These are phyloP conservation scores for Hypoxylon sp. DNA, from an alignment of 2,329 filamentous ascomycete species.

Conservation along the genomic window DNA sequence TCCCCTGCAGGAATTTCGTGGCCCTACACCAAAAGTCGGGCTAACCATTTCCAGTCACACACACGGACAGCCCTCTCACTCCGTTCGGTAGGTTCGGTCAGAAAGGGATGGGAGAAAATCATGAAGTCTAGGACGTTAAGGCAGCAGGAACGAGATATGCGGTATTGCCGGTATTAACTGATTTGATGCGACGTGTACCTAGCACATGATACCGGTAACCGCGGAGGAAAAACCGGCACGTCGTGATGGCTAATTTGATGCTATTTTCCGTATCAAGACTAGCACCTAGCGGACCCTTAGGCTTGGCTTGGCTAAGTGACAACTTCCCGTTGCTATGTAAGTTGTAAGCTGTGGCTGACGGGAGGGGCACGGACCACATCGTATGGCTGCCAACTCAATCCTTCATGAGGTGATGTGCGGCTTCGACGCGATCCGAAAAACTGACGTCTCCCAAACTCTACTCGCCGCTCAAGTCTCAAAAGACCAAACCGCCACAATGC, in stretches of 20 bases:
- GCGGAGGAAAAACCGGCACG: conserved; percentile 17
- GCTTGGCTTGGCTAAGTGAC: conserved; percentile 17
- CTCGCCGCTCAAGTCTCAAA: conserved; percentile 31
- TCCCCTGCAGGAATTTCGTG: conserved; percentile 42
- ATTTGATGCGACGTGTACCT: neutral
- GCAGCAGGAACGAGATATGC: conserved; percentile 1
- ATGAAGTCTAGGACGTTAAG: neutral
- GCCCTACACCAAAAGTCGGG: conserved; percentile 21
- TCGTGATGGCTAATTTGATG: conserved; percentile 31
- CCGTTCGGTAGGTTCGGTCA: conserved; percentile 32
- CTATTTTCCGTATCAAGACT: conserved; percentile 31
- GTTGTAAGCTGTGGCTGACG: conserved; percentile 22
- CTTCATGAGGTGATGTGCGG: conserved; percentile 33
- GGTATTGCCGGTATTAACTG: neutral
- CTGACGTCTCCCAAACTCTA: conserved; percentile 35
- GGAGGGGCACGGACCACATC: conserved; percentile 29
- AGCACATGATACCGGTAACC: neutral
- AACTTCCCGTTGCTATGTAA: conserved; percentile 3
- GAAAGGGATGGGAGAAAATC: conserved; percentile 18
- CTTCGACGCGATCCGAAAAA: conserved; percentile 40
- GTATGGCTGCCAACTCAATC: conserved; percentile 25
- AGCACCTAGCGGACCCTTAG: neutral
- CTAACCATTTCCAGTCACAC: conserved; percentile 30
- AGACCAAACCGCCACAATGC: conserved; percentile 67
- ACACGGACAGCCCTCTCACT: conserved; percentile 22